Base-by-base conservation (phyloP, 1,284 basidiomycete genomes). In the Moniliophthora roreri region DNA sequence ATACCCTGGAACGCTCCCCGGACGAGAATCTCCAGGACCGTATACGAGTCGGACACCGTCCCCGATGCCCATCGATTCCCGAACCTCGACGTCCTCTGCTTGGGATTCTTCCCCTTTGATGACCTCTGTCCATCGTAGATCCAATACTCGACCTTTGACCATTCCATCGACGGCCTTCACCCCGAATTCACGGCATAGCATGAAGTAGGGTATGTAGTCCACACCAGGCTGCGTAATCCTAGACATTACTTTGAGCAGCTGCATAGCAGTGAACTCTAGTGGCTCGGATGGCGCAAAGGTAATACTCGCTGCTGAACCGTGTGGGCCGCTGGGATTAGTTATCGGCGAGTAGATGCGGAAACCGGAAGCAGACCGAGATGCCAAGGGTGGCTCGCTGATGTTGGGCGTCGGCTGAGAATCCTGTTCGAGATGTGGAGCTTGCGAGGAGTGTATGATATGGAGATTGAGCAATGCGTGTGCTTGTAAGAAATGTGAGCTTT, bases 161-260 rank as follows among this genome's bases (percentile, higher is more conserved):
- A 92, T 87, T 16, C 86, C 89, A 63, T 92, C 90, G 4, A 92
- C 87, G 4, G 87, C 86, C 8, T 80, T 74, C 41, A 87, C 86
- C 1, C 90, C 90, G 20, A 91, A 71, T 66, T 91, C 87, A 32
- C 88, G 76, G 62, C 89, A 91, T 7, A 91, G 75, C 55, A 84
- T 70, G 68, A 92, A 92, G 66, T 92, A 92, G 1, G 85, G 78
- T 44, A 92, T 69, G 56, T 83, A 80, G 16, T 72, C 75, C 46
- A 80, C 78, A 37, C 78, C 79, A 0, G 79, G 78, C 61, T 84
- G 80, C 21, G 82, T 80, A 50, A 91, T 73, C 38, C 86, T 78
- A 62, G 81, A 84, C 84, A 89, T 89, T 39, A 86, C 85, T 62
- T 85, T 85, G 57, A 91, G 74, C 15, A 91, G 74, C 58, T 87